Evolutionary conservation across 805 yeast genomes (phyloP).

Genomic region (Yamadazyma insecticola): DNA sequence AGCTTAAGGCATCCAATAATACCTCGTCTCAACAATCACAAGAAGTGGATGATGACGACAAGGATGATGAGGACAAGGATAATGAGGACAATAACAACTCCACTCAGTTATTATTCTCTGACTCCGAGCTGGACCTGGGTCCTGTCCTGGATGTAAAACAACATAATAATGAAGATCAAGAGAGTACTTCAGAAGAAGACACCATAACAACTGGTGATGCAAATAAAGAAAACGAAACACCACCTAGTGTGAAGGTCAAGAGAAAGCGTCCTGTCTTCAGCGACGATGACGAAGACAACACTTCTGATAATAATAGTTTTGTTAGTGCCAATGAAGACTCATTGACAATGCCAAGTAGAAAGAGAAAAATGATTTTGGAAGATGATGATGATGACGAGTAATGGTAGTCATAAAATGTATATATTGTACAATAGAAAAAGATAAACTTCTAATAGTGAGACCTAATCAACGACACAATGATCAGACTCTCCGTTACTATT

Average conservation of each 20-base stretch:
- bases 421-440: neutral
- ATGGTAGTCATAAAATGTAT: conserved; percentile 9
- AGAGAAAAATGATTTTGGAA: conserved; percentile 19
- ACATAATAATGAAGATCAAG: no score
- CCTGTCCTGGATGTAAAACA: no score
- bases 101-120: conserved; percentile 7
- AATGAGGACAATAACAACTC: conserved; percentile 3
- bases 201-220: neutral
- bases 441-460: neutral
- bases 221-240: conserved; percentile 9
- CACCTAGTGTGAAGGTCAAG: conserved; percentile 4
- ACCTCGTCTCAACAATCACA: conserved; percentile 3
- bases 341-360: conserved; percentile 12
- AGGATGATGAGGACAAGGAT: conserved; percentile 1
- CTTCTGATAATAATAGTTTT: conserved; percentile 10
- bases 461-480: conserved; percentile 44
- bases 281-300: conserved; percentile 13
- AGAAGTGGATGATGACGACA: neutral
- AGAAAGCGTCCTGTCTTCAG: conserved; percentile 1
- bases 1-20: conserved; percentile 9
- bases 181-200: conserved; percentile 1
- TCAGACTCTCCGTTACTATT: conserved; percentile 31
- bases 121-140: conserved; percentile 3
- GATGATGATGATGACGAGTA: conserved; percentile 23
- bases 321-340: conserved; percentile 11